Evolutionary conservation across 805 yeast species (phyloP), one percentile per base, ranked within the genome.

Genomic region (Danielia oregonensis): DNA sequence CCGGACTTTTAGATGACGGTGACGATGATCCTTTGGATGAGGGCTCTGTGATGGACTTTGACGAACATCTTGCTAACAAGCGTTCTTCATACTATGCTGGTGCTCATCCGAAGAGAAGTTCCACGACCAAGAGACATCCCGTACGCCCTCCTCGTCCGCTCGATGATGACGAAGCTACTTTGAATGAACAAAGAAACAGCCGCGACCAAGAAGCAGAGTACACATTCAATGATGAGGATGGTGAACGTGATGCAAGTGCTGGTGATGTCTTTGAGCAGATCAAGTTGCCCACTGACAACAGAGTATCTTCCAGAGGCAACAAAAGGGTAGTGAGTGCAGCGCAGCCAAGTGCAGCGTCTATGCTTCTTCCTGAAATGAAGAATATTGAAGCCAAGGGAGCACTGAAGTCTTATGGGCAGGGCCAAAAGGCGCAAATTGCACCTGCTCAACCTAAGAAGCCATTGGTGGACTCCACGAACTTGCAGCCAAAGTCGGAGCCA

Each of bases 231-330:
- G 48, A 44, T 26, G 46, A 43, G 4, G 46, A 41, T 7, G 21
- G 23, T 4, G 29, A 11, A 4, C 29, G 11, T 15, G 37, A 27
- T 19, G 10, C 11, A 5, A 42, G 41, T 7, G 35, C 32, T 9
- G 33, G 18, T 8, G 48, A 57, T 17, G 59, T 68, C 17, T 71
- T 73, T 52, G 76, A 71, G 40, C 61, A 61, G 35, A 62, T 72
- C 41, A 68, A 69, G 45, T 52, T 76, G 37, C 82, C 81, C 6
- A 70, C 70, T 26, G 65, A 66, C 63, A 39, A 52, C 35, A 7
- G 31, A 12, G 18, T 15, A 25, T 17, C 18, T 11, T 32, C 35
- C 23, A 18, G 26, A 6, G 21, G 23, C 3, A 39, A 37, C 14
- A 48, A 45, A 32, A 51, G 53, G 13, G 30, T 34, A 2, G 43